These are phyloP conservation scores for Lichtheimia ornata DNA, from an alignment of 371 early-diverging fungal genomes.

Conservation along the genomic window DNA sequence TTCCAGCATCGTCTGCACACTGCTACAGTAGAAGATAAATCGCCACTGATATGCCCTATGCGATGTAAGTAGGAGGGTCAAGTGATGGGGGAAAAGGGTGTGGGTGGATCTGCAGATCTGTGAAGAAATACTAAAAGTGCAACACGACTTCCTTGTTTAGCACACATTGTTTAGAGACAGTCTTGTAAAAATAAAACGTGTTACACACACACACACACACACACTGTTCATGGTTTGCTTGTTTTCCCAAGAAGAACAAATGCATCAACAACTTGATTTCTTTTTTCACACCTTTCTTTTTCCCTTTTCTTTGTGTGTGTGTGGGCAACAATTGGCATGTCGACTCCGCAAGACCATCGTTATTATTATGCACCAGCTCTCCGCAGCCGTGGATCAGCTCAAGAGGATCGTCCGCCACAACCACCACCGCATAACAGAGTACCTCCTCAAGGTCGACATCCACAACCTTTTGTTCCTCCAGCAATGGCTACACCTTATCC, in stretches of 20 bases:
- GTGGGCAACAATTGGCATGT: not conserved
- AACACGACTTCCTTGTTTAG: slow-evolving; percentile 19
- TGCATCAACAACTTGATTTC: not conserved
- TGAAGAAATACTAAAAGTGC: slow-evolving; percentile 13
- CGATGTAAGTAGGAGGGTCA: slow-evolving; percentile 56
- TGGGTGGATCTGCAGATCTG: slow-evolving; percentile 6
- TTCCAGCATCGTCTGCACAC: slow-evolving; percentile 85
- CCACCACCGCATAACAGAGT: not conserved
- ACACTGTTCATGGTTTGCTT: not conserved
- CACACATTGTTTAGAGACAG: slow-evolving; percentile 23
- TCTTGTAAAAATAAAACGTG: slow-evolving; percentile 1
- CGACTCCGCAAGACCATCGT: slow-evolving; percentile 1
- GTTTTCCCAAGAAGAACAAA: not conserved
- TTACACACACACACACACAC: slow-evolving; percentile 4
- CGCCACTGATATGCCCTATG: slow-evolving; percentile 83
- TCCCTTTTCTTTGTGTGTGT: not conserved
- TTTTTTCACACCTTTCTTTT: slow-evolving; percentile 3
- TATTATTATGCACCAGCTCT: slow-evolving; percentile 11
- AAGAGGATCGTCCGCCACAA: slow-evolving; percentile 6
- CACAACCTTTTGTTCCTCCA: not conserved
- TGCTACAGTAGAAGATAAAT: slow-evolving; percentile 76
- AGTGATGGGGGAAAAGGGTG: not conserved
- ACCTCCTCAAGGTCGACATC: not conserved
- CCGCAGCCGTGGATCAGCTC: slow-evolving; percentile 1
- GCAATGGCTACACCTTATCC: not conserved